Evolutionary conservation across 306 rosid genomes (phyloP), one percentile per base, ranked within the genome.

Genomic region (Gleditsia sinensis): DNA sequence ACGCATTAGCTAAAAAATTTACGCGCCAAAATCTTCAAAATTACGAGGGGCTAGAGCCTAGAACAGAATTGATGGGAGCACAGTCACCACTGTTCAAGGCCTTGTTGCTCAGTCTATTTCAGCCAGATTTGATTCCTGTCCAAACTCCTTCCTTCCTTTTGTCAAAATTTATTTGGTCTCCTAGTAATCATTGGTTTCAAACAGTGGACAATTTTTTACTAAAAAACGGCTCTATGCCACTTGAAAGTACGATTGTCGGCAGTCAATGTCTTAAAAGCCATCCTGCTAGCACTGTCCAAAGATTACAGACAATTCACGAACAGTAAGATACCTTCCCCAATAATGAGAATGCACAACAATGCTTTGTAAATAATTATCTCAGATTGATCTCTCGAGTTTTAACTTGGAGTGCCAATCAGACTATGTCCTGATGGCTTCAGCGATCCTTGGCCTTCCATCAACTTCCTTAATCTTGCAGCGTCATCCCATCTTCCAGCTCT

Each of bases 401-500:
- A 81, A 49, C 61, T 71, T 60, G 60, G 66, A 34, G 72, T 65
- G 54, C 71, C 80, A 56, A 87, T 79, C 79, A 82, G 77, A 79
- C 88, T 73, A 45, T 65, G 79, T 69, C 78, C 85, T 51, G 83
- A 76, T 25, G 83, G 86, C 84, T 87, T 84, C 57, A 79, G 55
- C 32, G 61, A 74, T 81, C 81, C 88, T 20, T 32, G 67, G 58
- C 45, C 45, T 54, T 84, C 83, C 86, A 84, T 84, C 81, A 76
- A 56, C 74, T 57, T 77, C 57, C 86, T 76, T 61, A 69, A 75
- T 70, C 10, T 48, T 55, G 77, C 62, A 65, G 83, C 80, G 23
- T 81, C 82, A 69, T 84, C 83, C 86, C 85, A 84, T 64, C 78
- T 69, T 70, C 88, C 88, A 30, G 86, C 80, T 74, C 75, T 76